Base-by-base conservation (phyloP, 108 stramenopile species). In the Aurantiochytrium sp. region DNA sequence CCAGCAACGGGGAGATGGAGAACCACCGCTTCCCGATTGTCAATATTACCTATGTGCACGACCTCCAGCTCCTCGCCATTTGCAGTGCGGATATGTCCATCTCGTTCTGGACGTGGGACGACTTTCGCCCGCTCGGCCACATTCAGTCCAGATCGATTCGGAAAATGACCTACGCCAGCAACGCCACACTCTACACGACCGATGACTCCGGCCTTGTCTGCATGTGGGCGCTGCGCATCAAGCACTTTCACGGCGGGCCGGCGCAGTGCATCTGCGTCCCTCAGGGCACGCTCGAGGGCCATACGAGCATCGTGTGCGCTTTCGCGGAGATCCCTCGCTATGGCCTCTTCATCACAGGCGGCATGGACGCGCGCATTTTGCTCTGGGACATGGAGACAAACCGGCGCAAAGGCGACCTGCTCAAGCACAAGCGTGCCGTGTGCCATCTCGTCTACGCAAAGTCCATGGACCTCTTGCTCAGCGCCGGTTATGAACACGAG, bases 371-470 rank as follows among this genome's bases (percentile, higher is more conserved):
- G 21, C 39, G 32, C 50, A 81, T 81, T 42, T 12, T 81, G 0
- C 24, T 81, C 6, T 81, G 73, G 73, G 73, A 81, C 30, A 6
- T 81, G 8, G 73, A 81, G 1, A 48, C 73, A 6, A 81, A 42
- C 32, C 73, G 73, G 8, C 39, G 30, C 21, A 41, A 48, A 27
- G 73, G 73, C 6, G 73, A 37, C 6, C 73, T 81, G 6, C 0
- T 81, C n/a, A 81, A 81, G 24, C 73, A 81, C 73, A 81, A 81
- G 73, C 73, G 73, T 12, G 73, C 73, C 12, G 73, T 81, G 73
- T 81, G 36, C 36, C 45, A 81, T 48, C 39, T 48, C 39, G 17
- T 39, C 6, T 81, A 81, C 45, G 6, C 42, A 5, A 81, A 41
- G 39, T 81, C 73, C 19, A 41, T 48, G 39, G 73, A 81, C 32